Base-by-base conservation (phyloP, 1,284 basidiomycete species). In the Lentinula novae-zelandiae region DNA sequence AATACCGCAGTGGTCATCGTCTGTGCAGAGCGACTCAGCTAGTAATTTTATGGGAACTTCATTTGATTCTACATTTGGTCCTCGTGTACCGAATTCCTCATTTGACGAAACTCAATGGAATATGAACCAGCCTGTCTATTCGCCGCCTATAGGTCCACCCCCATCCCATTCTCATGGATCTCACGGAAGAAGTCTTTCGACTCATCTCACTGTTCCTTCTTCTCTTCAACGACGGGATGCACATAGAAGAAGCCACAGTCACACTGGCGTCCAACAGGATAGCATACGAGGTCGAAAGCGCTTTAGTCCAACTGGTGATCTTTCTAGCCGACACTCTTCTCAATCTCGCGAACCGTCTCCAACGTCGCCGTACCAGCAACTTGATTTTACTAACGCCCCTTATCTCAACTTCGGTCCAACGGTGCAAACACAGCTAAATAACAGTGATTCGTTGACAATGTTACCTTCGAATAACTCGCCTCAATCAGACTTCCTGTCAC, bases 141-240 rank as follows among this genome's bases (percentile, higher is more conserved):
- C 34, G 39, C 60, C 60, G 33, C 60, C 60, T 38, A 20, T 27
- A 33, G 54, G 54, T 9, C 46, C 54, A 6, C 44, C 36, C 10
- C 54, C 60, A 6, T 53, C 53, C 2, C 42, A 53, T 9, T 31
- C 44, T 17, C 60, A 60, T 44, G 53, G 33, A 7, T 10, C 42
- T 1, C 59, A 61, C 33, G 53, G 53, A 13, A 54, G 60, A 17
- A 61, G 60, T 17, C 54, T 51, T 6, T 61, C 60, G 17, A 56
- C 53, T 13, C 60, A 61, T 36, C 60, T 61, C 9, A 61, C 60
- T 34, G 58, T 60, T 20, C 58, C 58, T 17, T 33, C 51, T 20
- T n/a, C 27, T 17, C 54, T 61, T n/a, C 44, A 55, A 22, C 60
- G 60, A 9, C 60, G 60, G 22, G 60, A 49, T 38, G 60, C 60